Evolutionary conservation across 345 rosid species (phyloP).

Genomic region (Citrus glauca): DNA sequence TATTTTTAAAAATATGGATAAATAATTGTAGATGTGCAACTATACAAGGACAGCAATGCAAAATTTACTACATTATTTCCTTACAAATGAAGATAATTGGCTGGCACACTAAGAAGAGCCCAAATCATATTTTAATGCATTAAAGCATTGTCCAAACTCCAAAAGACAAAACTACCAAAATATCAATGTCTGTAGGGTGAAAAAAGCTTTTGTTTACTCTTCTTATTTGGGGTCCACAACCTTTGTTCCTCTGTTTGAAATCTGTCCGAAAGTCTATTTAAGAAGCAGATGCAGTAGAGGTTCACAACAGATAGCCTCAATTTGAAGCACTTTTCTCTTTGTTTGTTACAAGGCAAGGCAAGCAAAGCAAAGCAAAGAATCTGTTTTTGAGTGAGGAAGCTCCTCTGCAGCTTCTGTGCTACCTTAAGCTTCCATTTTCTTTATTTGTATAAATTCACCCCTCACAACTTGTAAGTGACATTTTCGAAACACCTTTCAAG

Average conservation of each 20-base stretch:
- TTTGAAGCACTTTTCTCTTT: slow-evolving; percentile 19
- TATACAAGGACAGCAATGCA: neutral
- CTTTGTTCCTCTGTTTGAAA: slow-evolving; percentile 18
- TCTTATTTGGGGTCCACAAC: slow-evolving; percentile 17
- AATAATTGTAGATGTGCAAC: neutral
- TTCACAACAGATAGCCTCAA: slow-evolving; percentile 14
- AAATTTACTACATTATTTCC: neutral
- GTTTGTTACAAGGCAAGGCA: slow-evolving; percentile 27
- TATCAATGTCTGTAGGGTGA: neutral
- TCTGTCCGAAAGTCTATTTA: slow-evolving; percentile 21
- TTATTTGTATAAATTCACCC: slow-evolving; percentile 10
- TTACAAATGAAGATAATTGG: slow-evolving; percentile 11
- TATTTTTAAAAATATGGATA: neutral
- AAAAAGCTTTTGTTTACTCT: neutral
- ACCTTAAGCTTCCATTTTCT: slow-evolving; percentile 1
- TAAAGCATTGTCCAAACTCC: neutral
- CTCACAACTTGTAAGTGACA: neutral
- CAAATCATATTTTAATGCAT: neutral
- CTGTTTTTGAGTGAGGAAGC: slow-evolving; percentile 23
- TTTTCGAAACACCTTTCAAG: neutral
- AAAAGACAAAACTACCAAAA: neutral
- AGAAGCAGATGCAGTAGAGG: slow-evolving; percentile 8
- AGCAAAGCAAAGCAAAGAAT: slow-evolving; percentile 44
- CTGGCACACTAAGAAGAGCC: slow-evolving; percentile 1
- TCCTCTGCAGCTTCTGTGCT: slow-evolving; percentile 23